These are phyloP conservation scores for Leishmania guyanensis DNA, from an alignment of 208 protist species.

Conservation along the genomic window DNA sequence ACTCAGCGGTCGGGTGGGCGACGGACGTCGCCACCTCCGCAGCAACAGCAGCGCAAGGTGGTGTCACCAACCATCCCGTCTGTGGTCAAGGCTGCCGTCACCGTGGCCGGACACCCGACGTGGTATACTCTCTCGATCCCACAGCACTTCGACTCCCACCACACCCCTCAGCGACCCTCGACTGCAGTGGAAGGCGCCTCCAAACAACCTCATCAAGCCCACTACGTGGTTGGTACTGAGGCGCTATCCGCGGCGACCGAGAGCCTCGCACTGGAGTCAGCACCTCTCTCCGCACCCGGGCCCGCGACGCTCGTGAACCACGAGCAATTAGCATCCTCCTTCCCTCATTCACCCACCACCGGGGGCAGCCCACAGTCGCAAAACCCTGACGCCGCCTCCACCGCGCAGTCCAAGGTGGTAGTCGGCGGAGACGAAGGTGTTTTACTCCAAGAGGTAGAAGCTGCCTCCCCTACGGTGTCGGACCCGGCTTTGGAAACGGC, in stretches of 20 bases:
- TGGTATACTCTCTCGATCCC: conserved; percentile 8
- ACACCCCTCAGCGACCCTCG: conserved; percentile 13
- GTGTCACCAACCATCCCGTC: background rate
- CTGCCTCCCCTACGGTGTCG: background rate
- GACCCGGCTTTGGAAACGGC: background rate
- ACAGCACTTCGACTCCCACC: background rate
- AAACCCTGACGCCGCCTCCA: background rate
- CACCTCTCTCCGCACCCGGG: background rate
- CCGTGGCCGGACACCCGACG: conserved; percentile 4
- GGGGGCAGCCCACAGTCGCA: background rate
- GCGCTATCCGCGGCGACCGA: background rate
- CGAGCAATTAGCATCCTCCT: background rate
- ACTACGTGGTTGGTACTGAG: background rate
- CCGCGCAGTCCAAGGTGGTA: background rate
- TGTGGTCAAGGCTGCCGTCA: conserved; percentile 1
- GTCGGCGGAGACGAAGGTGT: background rate
- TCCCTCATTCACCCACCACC: background rate
- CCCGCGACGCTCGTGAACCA: background rate
- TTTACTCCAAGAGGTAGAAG: background rate
- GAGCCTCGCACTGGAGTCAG: background rate
- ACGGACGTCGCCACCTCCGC: background rate
- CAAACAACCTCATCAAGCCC: conserved; percentile 12
- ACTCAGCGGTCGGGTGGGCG: background rate
- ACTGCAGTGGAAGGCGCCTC: background rate
- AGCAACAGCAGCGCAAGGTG: background rate